Evolutionary conservation across 148 eudicot genomes (phyloP).

Genomic region (Nepenthes gracilis): DNA sequence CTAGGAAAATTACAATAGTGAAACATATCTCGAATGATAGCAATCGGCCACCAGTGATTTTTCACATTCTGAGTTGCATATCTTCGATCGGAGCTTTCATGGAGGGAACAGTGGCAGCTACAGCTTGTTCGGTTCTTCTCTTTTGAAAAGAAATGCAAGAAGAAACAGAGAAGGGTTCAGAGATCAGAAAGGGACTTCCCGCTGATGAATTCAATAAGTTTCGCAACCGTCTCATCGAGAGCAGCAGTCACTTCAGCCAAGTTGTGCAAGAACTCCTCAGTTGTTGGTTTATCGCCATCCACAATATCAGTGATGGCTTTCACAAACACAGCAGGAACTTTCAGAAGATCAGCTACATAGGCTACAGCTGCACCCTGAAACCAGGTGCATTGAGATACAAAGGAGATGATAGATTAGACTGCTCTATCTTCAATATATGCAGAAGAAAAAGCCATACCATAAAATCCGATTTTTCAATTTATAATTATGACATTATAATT

Average conservation of each 20-base stretch:
- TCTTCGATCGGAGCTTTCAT: too few relatives aligned
- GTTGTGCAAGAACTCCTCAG: conserved; percentile 83
- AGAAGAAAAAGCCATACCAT: too few relatives aligned
- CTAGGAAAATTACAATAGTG: too few relatives aligned
- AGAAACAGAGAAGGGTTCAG: conserved; percentile 13
- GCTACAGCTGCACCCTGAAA: conserved; percentile 95
- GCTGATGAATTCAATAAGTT: conserved; percentile 56
- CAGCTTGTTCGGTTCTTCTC: too few relatives aligned
- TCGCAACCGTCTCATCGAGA: conserved; percentile 52
- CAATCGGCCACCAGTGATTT: too few relatives aligned
- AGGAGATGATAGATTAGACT: background rate
- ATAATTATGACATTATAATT: too few relatives aligned
- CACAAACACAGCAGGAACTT: conserved; percentile 74
- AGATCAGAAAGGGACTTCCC: conserved; percentile 72
- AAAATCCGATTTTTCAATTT: too few relatives aligned
- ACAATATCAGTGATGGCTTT: conserved; percentile 93
- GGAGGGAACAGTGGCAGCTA: too few relatives aligned
- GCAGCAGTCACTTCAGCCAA: conserved; percentile 60
- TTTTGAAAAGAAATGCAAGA: too few relatives aligned
- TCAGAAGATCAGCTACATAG: conserved; percentile 76
- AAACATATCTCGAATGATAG: too few relatives aligned
- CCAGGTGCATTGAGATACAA: background rate
- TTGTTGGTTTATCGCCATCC: conserved; percentile 82
- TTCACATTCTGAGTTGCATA: too few relatives aligned
- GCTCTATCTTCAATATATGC: too few relatives aligned